Percentiles rank a stretch among this genome's conserved stretches.
These are phyloP conservation scores for Phoma sp. DNA, from an alignment of 2,329 filamentous ascomycete species.

Conservation along the genomic window DNA sequence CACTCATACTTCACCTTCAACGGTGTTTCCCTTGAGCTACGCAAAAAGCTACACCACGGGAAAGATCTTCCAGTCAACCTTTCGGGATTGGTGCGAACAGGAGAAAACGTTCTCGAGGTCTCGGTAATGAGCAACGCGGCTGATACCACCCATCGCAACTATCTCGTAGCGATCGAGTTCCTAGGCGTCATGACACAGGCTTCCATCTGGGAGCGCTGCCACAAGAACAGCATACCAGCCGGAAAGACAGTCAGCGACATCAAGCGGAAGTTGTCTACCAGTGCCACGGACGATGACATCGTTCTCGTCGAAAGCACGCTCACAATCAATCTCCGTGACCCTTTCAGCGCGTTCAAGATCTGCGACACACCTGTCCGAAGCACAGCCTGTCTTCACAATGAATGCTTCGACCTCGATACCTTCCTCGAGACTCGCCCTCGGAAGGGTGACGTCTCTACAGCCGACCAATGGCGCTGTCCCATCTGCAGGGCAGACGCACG, in stretches of 20 bases:
- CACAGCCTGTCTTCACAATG: constrained; percentile 73
- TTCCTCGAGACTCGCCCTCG: constrained; percentile 65
- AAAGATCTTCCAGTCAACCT: constrained; percentile 80
- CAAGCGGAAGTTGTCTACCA: constrained; percentile 55
- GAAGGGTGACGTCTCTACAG: constrained; percentile 45
- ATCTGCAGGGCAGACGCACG: constrained; percentile 81
- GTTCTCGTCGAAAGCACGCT: constrained; percentile 50
- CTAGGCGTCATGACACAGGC: constrained; percentile 62
- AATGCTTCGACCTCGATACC: constrained; percentile 88
- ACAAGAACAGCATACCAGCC: constrained; percentile 48
- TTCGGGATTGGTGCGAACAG: constrained; percentile 64
- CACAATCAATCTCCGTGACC: constrained; percentile 57
- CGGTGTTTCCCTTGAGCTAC: constrained; percentile 58
- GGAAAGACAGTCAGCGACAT: constrained; percentile 66
- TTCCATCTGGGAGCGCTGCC: constrained; percentile 43
- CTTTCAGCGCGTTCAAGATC: constrained; percentile 56
- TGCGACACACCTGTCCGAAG: constrained; percentile 78
- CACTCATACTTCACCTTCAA: constrained; percentile 76
- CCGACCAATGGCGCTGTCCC: constrained; percentile 86
- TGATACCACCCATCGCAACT: constrained; percentile 54
- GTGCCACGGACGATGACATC: constrained; percentile 59
- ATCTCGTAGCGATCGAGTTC: constrained; percentile 73
- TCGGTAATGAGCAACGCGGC: constrained; percentile 33
- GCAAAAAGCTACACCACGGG: constrained; percentile 75
- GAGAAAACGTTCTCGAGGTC: constrained; percentile 69